These are phyloP conservation scores for Candida albicans DNA, from an alignment of 1,139 yeast species.

Conservation along the genomic window DNA sequence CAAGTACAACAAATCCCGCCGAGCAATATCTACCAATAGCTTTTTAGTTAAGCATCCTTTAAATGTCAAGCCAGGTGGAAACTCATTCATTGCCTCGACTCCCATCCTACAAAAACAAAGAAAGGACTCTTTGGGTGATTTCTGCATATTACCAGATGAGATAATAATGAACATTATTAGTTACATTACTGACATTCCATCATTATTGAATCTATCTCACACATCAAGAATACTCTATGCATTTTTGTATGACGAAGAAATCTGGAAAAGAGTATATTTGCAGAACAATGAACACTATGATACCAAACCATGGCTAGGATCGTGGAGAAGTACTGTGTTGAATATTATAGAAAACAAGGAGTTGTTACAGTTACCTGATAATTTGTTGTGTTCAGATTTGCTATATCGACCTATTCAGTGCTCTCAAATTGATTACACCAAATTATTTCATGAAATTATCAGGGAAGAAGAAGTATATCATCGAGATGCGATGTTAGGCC, in stretches of 20 bases:
- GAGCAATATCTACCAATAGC: conserved; percentile 24
- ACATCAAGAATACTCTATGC: conserved; percentile 72
- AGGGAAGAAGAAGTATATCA: conserved; percentile 44
- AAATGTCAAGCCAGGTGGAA: conserved; percentile 75
- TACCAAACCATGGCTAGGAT: conserved; percentile 59
- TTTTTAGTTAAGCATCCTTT: conserved; percentile 57
- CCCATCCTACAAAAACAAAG: conserved; percentile 24
- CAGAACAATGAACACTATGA: conserved; percentile 20
- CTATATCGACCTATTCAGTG: conserved; percentile 80
- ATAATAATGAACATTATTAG: conserved; percentile 47
- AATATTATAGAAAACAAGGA: conserved; percentile 31
- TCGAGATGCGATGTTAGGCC: conserved; percentile 21
- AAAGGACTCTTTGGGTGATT: conserved; percentile 49
- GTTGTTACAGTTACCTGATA: conserved; percentile 41
- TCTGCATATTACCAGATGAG: conserved; percentile 60
- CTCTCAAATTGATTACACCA: conserved; percentile 61
- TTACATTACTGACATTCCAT: conserved; percentile 43
- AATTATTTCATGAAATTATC: conserved; percentile 47
- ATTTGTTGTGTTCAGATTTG: conserved; percentile 52
- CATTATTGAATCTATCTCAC: conserved; percentile 52
- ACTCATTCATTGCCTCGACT: conserved; percentile 35
- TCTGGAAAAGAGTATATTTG: conserved; percentile 67
- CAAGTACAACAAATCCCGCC: conserved; percentile 17
- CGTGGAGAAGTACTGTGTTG: conserved; percentile 71
- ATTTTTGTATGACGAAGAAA: conserved; percentile 68